Evolutionary conservation across 2,329 filamentous ascomycete species (phyloP).

Genomic region (Claviceps sp.): DNA sequence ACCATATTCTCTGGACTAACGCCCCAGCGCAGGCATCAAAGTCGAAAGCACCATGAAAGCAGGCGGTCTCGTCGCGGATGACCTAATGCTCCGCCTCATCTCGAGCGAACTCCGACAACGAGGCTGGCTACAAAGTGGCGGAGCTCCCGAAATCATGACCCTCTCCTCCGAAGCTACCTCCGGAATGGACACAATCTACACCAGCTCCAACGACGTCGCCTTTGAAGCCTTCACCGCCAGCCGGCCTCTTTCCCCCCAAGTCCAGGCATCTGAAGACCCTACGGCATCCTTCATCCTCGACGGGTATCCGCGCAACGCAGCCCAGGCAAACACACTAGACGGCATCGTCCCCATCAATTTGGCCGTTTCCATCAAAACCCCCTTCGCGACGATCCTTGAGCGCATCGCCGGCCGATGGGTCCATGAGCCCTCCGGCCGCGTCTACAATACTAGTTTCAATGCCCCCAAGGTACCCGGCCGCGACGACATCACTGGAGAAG

Average conservation of each 20-base stretch:
- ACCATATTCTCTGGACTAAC: conserved; percentile 3
- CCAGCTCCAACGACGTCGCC: conserved; percentile 16
- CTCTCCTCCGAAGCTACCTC: conserved; percentile 30
- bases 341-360: conserved; percentile 85
- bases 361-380: conserved; percentile 76
- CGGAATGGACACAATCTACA: conserved; percentile 14
- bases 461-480: conserved; percentile 64
- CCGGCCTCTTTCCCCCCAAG: conserved; percentile 12
- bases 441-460: conserved; percentile 94
- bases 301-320: conserved; percentile 81
- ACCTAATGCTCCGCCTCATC: conserved; percentile 84
- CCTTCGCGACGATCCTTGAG: conserved; percentile 72
- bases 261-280: conserved; percentile 50
- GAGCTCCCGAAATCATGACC: conserved; percentile 36
- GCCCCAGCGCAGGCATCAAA: conserved; percentile 54
- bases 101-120: conserved; percentile 74
- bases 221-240: conserved; percentile 2
- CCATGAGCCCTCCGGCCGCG: conserved; percentile 76
- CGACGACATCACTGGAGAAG: conserved; percentile 86
- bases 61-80: conserved; percentile 82
- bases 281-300: conserved; percentile 87
- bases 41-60: conserved; percentile 80
- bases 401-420: conserved; percentile 90
- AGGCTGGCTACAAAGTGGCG: conserved; percentile 59
- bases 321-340: conserved; percentile 68